phyloP scores from a whole-genome alignment of 1,284 basidiomycete genomes.

The Moesziomyces sp. region DNA sequence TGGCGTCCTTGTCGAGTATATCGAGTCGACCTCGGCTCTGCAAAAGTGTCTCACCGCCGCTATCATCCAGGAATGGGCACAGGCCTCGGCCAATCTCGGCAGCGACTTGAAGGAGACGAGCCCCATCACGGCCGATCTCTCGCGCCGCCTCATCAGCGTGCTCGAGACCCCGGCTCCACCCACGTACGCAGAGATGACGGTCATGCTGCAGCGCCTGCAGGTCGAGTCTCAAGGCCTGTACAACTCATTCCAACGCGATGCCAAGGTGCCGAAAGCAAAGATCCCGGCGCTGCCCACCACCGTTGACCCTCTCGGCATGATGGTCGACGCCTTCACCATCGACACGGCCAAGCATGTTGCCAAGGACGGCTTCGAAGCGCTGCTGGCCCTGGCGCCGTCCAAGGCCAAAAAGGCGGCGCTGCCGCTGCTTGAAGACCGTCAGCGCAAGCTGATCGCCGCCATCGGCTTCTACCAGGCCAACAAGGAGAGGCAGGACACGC shows the following conservation, averaged over 20 bases:
- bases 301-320: slow-evolving; percentile 77
- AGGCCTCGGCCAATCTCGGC: slow-evolving; percentile 42
- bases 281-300: slow-evolving; percentile 83
- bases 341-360: slow-evolving; percentile 80
- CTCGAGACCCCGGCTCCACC: slow-evolving; percentile 79
- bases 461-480: slow-evolving; percentile 85
- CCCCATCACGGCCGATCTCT: slow-evolving; percentile 69
- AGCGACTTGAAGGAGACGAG: slow-evolving; percentile 39
- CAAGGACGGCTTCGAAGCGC: slow-evolving; percentile 77
- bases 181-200: slow-evolving; percentile 91
- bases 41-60: slow-evolving; percentile 87
- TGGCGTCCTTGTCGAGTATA: slow-evolving; percentile 79
- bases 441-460: slow-evolving; percentile 77
- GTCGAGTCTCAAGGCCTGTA: slow-evolving; percentile 83
- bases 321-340: slow-evolving; percentile 79
- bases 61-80: slow-evolving; percentile 92
- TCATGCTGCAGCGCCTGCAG: slow-evolving; percentile 82
- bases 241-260: slow-evolving; percentile 82
- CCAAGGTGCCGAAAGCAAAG: slow-evolving; percentile 81
- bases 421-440: slow-evolving; percentile 80
- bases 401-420: slow-evolving; percentile 81
- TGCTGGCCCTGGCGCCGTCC: slow-evolving; percentile 69
- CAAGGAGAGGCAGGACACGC: slow-evolving; percentile 86
- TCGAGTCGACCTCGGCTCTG: slow-evolving; percentile 88
- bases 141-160: slow-evolving; percentile 76